Evolutionary conservation across 129 eudicot species (phyloP).

Genomic region (Apium graveolens): DNA sequence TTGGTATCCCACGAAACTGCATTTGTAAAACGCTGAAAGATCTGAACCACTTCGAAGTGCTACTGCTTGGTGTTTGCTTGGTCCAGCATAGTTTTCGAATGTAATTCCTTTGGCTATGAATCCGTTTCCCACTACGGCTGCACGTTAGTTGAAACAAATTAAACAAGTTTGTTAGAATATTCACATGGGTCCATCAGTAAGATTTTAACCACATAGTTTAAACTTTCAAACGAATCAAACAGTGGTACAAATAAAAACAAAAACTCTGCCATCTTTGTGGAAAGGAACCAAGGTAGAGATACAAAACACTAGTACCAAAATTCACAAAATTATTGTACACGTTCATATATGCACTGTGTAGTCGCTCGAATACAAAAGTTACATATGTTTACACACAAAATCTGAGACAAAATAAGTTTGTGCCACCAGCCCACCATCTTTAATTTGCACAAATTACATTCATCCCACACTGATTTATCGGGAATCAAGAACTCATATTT

Average conservation of each 20-base stretch:
- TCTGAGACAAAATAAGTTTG: neutral
- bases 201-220: neutral
- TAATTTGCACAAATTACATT: neutral
- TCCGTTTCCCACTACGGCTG: constrained; percentile 21
- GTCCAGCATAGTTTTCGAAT: constrained; percentile 23
- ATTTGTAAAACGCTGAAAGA: constrained; percentile 22
- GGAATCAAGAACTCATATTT: neutral
- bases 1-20: constrained; percentile 34
- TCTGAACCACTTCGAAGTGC: constrained; percentile 14
- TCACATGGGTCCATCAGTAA: neutral
- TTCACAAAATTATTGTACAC: neutral
- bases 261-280: neutral
- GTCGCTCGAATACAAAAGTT: neutral
- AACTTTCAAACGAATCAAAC: neutral
- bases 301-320: neutral
- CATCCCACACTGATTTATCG: neutral
- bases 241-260: neutral
- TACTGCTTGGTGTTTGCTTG: constrained; percentile 23
- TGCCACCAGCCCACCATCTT: neutral
- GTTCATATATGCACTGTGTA: neutral
- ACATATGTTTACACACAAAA: neutral
- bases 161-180: neutral
- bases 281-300: neutral
- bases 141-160: neutral
- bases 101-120: constrained; percentile 15